These are phyloP conservation scores for Anthracocystis setariae DNA, from an alignment of 1,284 basidiomycete genomes.

Conservation along the genomic window DNA sequence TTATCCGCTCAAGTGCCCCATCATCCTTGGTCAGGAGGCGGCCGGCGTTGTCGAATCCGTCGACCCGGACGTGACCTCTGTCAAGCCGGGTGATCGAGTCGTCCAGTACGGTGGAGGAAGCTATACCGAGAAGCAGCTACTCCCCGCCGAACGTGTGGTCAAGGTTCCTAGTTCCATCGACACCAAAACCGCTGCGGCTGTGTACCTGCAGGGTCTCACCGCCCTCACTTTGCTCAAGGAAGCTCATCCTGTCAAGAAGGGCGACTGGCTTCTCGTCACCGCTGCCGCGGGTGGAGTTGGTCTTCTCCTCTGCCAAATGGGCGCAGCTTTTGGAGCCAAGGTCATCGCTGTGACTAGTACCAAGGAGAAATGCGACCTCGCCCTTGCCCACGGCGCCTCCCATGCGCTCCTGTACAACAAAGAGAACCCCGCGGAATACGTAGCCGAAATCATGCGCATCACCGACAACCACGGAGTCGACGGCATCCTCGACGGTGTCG, in stretches of 20 bases:
- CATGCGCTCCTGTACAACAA: slow-evolving; percentile 83
- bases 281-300: slow-evolving; percentile 85
- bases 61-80: slow-evolving; percentile 66
- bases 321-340: slow-evolving; percentile 75
- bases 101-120: slow-evolving; percentile 72
- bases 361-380: slow-evolving; percentile 83
- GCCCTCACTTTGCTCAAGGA: slow-evolving; percentile 82
- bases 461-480: slow-evolving; percentile 82
- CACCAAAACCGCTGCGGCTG: slow-evolving; percentile 76
- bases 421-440: slow-evolving; percentile 26
- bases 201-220: slow-evolving; percentile 81
- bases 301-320: slow-evolving; percentile 71
- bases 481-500: slow-evolving; percentile 91
- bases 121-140: slow-evolving; percentile 81
- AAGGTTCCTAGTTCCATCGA: slow-evolving; percentile 72
- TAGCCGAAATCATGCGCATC: slow-evolving; percentile 71
- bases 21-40: slow-evolving; percentile 80
- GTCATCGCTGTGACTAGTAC: slow-evolving; percentile 96
- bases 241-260: slow-evolving; percentile 79
- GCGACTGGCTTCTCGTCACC: slow-evolving; percentile 78
- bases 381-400: slow-evolving; percentile 81
- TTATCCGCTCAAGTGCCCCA: slow-evolving; percentile 75
- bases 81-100: slow-evolving; percentile 75
- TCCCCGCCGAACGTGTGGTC: slow-evolving; percentile 75
- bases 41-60: slow-evolving; percentile 80